Base-by-base conservation (phyloP, 176 grass and related monocot genomes). In the Calamus simplicifolius region DNA sequence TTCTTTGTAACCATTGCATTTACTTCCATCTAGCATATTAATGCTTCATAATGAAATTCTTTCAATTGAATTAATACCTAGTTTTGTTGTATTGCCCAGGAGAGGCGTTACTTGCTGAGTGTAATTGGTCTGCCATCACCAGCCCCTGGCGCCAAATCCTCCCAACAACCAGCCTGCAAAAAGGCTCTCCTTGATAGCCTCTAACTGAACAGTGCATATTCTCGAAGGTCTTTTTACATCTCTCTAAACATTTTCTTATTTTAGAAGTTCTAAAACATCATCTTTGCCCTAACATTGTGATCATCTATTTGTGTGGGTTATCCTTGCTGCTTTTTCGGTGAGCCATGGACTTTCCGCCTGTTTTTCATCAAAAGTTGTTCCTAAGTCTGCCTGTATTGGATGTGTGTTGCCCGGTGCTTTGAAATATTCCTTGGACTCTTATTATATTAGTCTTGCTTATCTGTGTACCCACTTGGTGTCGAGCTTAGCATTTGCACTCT, bases 131-230 rank as follows among this genome's bases (percentile, higher is more conserved):
- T 92, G 69, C 69, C 87, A 56, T 92, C 88, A 49, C 84, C 88
- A 19, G 81, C 43, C 43, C 58, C 73, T 29, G 85, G 53, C 62
- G 62, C 65, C 56, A 73, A 85, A 5, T 56, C 73, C 67, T 80
- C 88, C 75, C 77, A 89, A 67, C 81, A 85, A 54, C 88, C 88
- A 57, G 78, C 88, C 57, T 98, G 88, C 84, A 93, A 93, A 85
- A 93, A 85, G 79, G 84, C 73, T 83, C 94, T 98, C 78, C 82
- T 90, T 75, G 85, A 84, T 79, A 90, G 71, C 78, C 85, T 89
- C 60, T 85, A 67, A 80, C 50, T 49, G 56, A 55, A 51, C 27
- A 55, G 55, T 18, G 4, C 16, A 18, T 25, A 48, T 67, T 12
- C 59, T 18, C 38, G 17, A 51, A 29, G 6, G 49, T 29, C 25